phyloP scores from a whole-genome alignment of 208 protist species.

The Acanthamoeba royreba region DNA sequence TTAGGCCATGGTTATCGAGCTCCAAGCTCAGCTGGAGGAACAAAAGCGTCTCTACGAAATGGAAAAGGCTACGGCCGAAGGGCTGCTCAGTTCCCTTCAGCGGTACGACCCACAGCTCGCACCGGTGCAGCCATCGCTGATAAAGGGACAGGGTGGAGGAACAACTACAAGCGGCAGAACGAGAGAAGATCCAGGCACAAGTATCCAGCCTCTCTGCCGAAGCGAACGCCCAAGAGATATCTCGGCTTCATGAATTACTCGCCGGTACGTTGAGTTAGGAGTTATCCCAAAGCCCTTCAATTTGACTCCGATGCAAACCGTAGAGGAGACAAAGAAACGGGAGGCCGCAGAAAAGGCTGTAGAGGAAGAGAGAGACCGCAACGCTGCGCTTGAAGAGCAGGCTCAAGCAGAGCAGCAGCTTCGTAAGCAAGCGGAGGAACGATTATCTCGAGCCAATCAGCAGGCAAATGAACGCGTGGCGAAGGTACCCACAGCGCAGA shows the following conservation, averaged over 20 bases:
- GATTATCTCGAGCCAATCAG: neutral
- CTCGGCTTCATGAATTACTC: neutral
- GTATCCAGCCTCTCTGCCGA: neutral
- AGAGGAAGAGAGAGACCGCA: neutral
- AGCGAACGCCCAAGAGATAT: neutral
- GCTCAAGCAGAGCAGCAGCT: neutral
- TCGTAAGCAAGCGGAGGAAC: neutral
- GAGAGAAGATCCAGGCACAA: neutral
- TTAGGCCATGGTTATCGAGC: neutral
- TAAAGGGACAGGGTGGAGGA: neutral
- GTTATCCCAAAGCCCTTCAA: neutral
- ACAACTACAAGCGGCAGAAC: neutral
- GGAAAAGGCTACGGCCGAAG: neutral
- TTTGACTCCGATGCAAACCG: neutral
- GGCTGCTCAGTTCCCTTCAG: no score
- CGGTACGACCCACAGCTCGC: no score
- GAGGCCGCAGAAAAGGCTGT: neutral
- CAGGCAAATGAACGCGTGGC: neutral
- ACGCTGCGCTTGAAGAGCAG: neutral
- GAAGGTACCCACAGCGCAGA: neutral
- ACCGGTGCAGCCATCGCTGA: no score
- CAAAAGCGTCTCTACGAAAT: neutral
- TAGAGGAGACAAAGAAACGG: neutral
- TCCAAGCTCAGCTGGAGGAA: neutral
- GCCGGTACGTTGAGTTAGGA: neutral